A percentile compares a stretch with the other conserved stretches of the same genome.
phyloP scores from a whole-genome alignment of 2,329 filamentous ascomycete genomes.

The Fusarium guadeloupense region DNA sequence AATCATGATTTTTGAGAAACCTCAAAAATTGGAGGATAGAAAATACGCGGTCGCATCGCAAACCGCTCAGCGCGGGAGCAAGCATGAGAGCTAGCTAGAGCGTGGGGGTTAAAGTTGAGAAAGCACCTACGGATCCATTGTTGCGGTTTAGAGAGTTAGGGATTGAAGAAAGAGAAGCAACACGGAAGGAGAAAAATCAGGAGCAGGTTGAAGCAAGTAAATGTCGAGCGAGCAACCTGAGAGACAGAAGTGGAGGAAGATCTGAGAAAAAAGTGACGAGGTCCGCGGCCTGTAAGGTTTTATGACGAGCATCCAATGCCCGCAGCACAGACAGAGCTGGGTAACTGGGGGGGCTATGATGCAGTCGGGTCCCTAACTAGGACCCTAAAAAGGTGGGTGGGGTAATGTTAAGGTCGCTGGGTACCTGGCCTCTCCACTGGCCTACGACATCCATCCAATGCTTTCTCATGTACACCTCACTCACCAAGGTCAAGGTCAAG shows the following conservation, averaged over 20 bases:
- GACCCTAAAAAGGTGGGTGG: constrained; percentile 31
- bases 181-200: constrained; percentile 2
- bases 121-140: constrained; percentile 43
- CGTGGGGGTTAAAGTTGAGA: constrained; percentile 39
- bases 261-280: constrained; percentile 39
- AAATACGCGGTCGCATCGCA: constrained; percentile 20
- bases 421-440: constrained; percentile 8
- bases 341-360: constrained; percentile 44
- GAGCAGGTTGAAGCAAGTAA: constrained; percentile 1
- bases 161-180: constrained; percentile 9
- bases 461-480: neutral
- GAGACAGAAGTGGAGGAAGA: constrained; percentile 26
- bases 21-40: neutral
- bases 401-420: constrained; percentile 17
- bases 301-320: constrained; percentile 43
- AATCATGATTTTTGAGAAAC: neutral
- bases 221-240: constrained; percentile 15
- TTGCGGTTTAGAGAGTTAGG: constrained; percentile 32
- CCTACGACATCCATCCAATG: neutral
- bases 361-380: constrained; percentile 29
- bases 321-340: constrained; percentile 9
- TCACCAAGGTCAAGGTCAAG: neutral
- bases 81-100: constrained; percentile 28
- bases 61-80: constrained; percentile 28
- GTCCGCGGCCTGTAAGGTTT: constrained; percentile 41